Conservation (phyloP, 2,329 filamentous ascomycete species). For the Alternaria gansuensis region DNA sequence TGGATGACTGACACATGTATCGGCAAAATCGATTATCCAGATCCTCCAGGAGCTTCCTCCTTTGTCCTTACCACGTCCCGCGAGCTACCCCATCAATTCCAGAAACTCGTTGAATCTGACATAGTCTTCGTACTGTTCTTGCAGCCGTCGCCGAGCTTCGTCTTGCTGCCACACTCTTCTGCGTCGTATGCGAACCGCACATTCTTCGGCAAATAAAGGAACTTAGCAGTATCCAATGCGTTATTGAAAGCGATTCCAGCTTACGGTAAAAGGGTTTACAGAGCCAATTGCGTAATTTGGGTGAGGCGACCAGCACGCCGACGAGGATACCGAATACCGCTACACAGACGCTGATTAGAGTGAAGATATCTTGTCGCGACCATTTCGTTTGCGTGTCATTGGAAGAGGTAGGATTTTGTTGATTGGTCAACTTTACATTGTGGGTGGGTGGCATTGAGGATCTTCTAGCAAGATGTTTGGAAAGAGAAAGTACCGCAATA, state of each 20-base stretch:
- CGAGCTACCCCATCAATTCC: neutral
- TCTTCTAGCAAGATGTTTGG: too few species aligned
- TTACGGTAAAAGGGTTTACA: neutral
- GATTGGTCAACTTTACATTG: too few species aligned
- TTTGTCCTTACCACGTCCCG: neutral
- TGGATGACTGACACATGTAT: too few species aligned
- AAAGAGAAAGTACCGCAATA: too few species aligned
- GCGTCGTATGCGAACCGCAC: neutral
- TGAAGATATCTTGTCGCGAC: neutral
- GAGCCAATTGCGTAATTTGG: neutral
- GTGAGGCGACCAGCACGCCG: neutral
- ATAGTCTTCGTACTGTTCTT: neutral
- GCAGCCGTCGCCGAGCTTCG: neutral
- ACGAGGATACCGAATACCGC: neutral
- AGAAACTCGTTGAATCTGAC: neutral
- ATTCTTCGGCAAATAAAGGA: neutral
- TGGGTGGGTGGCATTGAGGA: too few species aligned
- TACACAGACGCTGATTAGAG: neutral
- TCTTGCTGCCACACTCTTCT: neutral
- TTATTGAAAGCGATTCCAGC: neutral
- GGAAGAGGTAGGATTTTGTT: neutral
- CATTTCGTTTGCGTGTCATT: neutral
- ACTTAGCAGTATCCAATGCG: too few species aligned
- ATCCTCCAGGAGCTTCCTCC: too few species aligned
- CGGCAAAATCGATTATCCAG: too few species aligned